These are phyloP conservation scores for Rhizopus sp. DNA, from an alignment of 371 early-diverging fungal genomes.

Conservation along the genomic window DNA sequence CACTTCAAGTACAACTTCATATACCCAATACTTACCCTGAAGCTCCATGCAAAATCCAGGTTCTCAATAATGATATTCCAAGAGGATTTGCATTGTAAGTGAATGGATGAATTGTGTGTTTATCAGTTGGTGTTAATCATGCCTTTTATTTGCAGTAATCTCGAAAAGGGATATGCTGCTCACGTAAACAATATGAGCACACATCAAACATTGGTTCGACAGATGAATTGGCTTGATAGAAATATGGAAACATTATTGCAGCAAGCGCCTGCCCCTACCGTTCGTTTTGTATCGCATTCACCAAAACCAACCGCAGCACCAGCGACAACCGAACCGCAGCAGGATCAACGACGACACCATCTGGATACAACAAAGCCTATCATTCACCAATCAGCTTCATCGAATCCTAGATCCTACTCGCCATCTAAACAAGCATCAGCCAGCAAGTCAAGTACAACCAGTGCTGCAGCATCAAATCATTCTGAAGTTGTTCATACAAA, in stretches of 20 bases:
- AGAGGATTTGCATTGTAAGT: slow-evolving; percentile 59
- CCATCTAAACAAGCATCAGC: not conserved
- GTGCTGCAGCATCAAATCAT: slow-evolving; percentile 1
- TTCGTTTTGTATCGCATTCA: slow-evolving; percentile 47
- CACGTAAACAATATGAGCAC: slow-evolving; percentile 4
- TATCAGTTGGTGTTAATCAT: not conserved
- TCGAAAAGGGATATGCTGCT: slow-evolving; percentile 20
- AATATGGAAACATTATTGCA: slow-evolving; percentile 59
- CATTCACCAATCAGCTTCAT: not conserved
- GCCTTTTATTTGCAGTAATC: slow-evolving; percentile 8
- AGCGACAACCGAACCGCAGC: slow-evolving; percentile 5
- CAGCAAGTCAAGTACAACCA: not conserved
- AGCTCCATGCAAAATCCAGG: slow-evolving; percentile 41
- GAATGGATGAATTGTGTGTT: not conserved
- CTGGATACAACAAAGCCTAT: not conserved
- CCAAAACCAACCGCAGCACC: not conserved
- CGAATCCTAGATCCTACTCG: not conserved
- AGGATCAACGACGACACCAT: not conserved
- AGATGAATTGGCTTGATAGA: slow-evolving; percentile 61
- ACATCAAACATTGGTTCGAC: slow-evolving; percentile 48
- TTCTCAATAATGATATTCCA: slow-evolving; percentile 69
- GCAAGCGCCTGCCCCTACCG: slow-evolving; percentile 57
- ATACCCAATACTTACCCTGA: slow-evolving; percentile 54
- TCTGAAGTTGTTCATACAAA: not conserved
- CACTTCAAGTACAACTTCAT: slow-evolving; percentile 52